Base-by-base conservation (phyloP, 2,329 filamentous ascomycete species). In the Exophiala aquamarina region DNA sequence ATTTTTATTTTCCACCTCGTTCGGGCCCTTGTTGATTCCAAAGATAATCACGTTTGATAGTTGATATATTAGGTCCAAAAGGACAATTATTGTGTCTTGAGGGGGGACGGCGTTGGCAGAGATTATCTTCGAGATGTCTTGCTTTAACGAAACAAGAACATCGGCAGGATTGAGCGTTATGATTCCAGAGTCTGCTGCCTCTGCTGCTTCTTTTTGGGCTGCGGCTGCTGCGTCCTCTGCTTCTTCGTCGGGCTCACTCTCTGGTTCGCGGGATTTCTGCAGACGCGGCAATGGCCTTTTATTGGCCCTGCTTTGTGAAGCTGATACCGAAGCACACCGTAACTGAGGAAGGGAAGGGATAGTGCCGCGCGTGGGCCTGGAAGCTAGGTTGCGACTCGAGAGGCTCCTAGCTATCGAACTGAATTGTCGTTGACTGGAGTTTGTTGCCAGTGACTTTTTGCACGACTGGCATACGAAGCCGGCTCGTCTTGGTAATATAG, bases 391-490 rank as follows among this genome's bases (percentile, higher is more conserved):
- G 9, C 49, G 46, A 26, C 35, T 47, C 10, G 51, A 13, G 10
- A 46, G 21, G 21, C 19, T 47, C 10, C 32, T 39, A 35, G 37
- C 41, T 19, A 47, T 19, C 14, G 44, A 46, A 33, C 41, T 37
- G 19, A 51, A 31, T 34, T 44, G 44, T 35, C 41, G 47, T 32
- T 42, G 50, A 39, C 10, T 40, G 9, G 35, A 18, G 28, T 47
- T 38, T n/a, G 32, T 19, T 18, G 41, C 29, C 32, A 28, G 38
- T n/a, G 45, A 36, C 33, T 33, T 49, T 39, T 52, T 48, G 20
- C 54, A 56, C 15, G 54, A 47, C 13, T 41, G 47, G 36, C 54
- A 56, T 11, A 56, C 41, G 34, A 52, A 56, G 15, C 39, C 34
- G 14, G 43, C 48, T 32, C 49, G 35, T 31, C 50, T 31, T 7